Percentiles rank a stretch among this genome's conserved stretches.
phyloP scores from a whole-genome alignment of 306 rosid species.

The Fagus sylvatica region DNA sequence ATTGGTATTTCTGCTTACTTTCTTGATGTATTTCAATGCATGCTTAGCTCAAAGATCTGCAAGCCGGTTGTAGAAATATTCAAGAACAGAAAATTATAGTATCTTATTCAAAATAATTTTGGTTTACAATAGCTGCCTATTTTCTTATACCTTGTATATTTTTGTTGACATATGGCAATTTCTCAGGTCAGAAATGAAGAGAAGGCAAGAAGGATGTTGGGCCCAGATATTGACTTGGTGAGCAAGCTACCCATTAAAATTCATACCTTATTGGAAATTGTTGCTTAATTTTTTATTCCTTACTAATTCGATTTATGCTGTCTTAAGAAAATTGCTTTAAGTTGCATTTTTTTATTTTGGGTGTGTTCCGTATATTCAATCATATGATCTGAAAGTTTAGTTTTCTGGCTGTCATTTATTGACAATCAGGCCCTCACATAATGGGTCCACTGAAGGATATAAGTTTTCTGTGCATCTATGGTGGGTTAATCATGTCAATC shows the following conservation, averaged over 20 bases:
- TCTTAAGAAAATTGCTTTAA: neutral
- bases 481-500: neutral
- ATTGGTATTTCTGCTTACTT: constrained; percentile 56
- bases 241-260: constrained; percentile 29
- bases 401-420: neutral
- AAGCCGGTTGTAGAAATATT: neutral
- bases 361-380: neutral
- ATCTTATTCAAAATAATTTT: neutral
- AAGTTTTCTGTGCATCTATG: neutral
- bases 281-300: neutral
- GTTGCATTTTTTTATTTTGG: neutral
- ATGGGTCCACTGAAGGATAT: neutral
- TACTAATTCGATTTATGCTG: neutral
- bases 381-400: neutral
- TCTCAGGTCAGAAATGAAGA: constrained; percentile 86
- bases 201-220: constrained; percentile 85
- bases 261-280: neutral
- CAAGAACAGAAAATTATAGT: neutral
- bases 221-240: constrained; percentile 88
- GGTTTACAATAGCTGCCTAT: neutral
- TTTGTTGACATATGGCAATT: constrained; percentile 19
- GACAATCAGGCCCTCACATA: neutral
- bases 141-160: neutral
- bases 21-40: neutral
- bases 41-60: neutral